A percentile compares a stretch with the other conserved stretches of the same genome.
Evolutionary conservation across 2,329 filamentous ascomycete species (phyloP).

Genomic region (Fusarium foetens): DNA sequence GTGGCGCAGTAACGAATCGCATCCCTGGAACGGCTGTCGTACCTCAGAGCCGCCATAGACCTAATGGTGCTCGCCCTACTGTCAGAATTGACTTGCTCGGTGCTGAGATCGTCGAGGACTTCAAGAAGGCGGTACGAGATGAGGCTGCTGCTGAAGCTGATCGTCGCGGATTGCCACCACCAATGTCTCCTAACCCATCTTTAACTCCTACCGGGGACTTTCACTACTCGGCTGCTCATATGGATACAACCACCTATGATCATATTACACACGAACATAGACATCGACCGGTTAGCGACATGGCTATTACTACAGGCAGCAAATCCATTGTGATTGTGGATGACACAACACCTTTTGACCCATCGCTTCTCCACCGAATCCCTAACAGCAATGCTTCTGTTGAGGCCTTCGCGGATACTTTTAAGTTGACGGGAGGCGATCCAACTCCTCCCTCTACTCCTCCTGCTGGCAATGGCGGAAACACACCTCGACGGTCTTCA

Average conservation of each 20-base stretch:
- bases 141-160: slow-evolving; percentile 59
- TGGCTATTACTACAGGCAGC: slow-evolving; percentile 79
- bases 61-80: slow-evolving; percentile 59
- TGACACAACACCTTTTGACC: slow-evolving; percentile 64
- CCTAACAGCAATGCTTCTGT: slow-evolving; percentile 57
- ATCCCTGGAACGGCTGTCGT: slow-evolving; percentile 70
- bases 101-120: slow-evolving; percentile 81
- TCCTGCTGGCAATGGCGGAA: slow-evolving; percentile 53
- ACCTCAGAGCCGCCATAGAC: slow-evolving; percentile 61
- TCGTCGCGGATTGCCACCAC: slow-evolving; percentile 34
- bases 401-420: slow-evolving; percentile 64
- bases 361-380: slow-evolving; percentile 61
- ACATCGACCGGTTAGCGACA: slow-evolving; percentile 61
- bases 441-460: slow-evolving; percentile 72
- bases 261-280: slow-evolving; percentile 47
- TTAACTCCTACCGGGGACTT: slow-evolving; percentile 46
- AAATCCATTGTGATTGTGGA: slow-evolving; percentile 92
- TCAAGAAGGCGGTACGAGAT: slow-evolving; percentile 78
- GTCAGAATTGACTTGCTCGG: slow-evolving; percentile 84
- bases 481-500: slow-evolving; percentile 65
- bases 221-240: slow-evolving; percentile 57
- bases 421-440: slow-evolving; percentile 60
- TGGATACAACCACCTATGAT: slow-evolving; percentile 54
- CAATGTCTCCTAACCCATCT: slow-evolving; percentile 40
- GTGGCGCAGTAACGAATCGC: slow-evolving; percentile 66